Conservation (phyloP, 2,329 filamentous ascomycete species). For the Annulohypoxylon truncatum region DNA sequence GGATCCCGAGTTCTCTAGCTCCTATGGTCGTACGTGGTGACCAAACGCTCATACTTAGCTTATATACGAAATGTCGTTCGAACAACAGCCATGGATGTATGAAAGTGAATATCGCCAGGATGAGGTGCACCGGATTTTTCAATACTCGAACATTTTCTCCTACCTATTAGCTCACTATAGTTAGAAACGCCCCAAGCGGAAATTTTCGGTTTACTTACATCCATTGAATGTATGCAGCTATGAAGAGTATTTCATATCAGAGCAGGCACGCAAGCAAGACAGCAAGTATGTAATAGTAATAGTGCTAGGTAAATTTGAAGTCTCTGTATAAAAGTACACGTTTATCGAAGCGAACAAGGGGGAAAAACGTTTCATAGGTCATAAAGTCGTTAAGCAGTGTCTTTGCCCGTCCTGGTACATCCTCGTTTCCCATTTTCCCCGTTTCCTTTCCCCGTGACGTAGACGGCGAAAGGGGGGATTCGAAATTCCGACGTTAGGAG, state of each 20-base stretch:
- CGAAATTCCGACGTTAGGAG: background rate
- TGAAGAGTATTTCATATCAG: background rate
- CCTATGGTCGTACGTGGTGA: too few species aligned
- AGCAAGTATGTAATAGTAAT: background rate
- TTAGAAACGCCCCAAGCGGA: too few species aligned
- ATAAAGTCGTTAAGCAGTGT: conserved; percentile 16
- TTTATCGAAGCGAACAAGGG: background rate
- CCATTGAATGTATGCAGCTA: background rate
- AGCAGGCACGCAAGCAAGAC: background rate
- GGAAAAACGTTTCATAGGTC: conserved; percentile 10
- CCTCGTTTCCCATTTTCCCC: background rate
- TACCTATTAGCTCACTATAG: too few species aligned
- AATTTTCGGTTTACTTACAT: too few species aligned
- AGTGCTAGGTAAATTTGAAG: background rate
- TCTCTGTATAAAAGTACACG: conserved; percentile 9
- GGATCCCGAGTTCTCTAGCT: too few species aligned
- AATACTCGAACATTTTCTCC: too few species aligned
- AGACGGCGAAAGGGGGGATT: background rate
- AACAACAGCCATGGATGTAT: too few species aligned
- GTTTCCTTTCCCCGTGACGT: background rate
- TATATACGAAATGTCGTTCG: too few species aligned
- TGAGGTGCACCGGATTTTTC: too few species aligned
- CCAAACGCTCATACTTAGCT: too few species aligned
- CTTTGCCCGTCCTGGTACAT: background rate
- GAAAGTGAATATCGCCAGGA: too few species aligned